Evolutionary conservation across 495 filamentous ascomycete genomes (phyloP).

Genomic region (Lophium mytilinum): DNA sequence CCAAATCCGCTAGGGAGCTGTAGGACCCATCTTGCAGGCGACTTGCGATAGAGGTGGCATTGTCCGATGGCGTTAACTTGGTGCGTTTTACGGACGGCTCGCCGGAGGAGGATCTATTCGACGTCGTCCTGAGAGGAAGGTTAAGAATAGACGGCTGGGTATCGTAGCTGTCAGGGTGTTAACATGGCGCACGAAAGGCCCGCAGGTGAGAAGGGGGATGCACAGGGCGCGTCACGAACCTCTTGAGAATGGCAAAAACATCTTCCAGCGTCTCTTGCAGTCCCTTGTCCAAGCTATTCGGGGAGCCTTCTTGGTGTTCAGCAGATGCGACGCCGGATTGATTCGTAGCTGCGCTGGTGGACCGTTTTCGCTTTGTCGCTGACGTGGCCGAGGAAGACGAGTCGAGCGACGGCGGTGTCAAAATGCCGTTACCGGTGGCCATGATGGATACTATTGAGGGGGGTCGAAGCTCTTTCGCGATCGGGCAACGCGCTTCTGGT

Average conservation of each 20-base stretch:
- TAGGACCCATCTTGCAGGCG: constrained; percentile 15
- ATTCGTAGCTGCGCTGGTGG: constrained; percentile 11
- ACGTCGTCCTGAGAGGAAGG: constrained; percentile 7
- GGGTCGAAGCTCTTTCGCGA: constrained; percentile 9
- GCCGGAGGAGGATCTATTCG: constrained; percentile 8
- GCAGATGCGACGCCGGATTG: constrained; percentile 19
- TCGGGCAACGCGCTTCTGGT: constrained; percentile 23
- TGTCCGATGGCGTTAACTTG: constrained; percentile 21
- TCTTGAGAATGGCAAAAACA: constrained; percentile 23
- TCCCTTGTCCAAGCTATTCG: not conserved
- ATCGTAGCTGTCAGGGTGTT: constrained; percentile 25
- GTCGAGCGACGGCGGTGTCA: constrained; percentile 23
- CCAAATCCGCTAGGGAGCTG: constrained; percentile 14
- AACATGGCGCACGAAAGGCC: not conserved
- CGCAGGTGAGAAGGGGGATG: not conserved
- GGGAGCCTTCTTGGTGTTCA: not conserved
- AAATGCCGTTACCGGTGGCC: constrained; percentile 27
- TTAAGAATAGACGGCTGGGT: constrained; percentile 32
- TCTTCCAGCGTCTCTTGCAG: constrained; percentile 21
- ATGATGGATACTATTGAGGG: constrained; percentile 15
- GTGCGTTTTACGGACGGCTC: constrained; percentile 32
- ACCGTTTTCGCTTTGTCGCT: constrained; percentile 28
- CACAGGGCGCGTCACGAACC: constrained; percentile 8
- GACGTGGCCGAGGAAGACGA: constrained; percentile 25
- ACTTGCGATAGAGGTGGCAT: constrained; percentile 4